Percentiles rank a stretch among this genome's conserved stretches.
phyloP scores from a whole-genome alignment of 2,329 filamentous ascomycete genomes.

The Scedosporium boydii region DNA sequence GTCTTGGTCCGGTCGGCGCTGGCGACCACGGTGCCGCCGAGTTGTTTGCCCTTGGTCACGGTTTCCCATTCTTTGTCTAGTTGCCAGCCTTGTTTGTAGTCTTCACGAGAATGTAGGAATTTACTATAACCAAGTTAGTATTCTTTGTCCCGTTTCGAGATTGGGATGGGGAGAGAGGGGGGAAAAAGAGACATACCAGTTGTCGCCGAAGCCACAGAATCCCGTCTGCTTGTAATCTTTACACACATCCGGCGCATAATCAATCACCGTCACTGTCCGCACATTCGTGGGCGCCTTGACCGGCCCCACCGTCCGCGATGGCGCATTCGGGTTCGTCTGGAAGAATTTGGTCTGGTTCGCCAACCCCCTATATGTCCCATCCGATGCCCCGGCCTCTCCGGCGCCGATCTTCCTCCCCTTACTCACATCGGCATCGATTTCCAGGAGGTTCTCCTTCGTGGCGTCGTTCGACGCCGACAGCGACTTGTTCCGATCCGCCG shows the following conservation, averaged over 20 bases:
- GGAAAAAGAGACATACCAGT: slow-evolving; percentile 33
- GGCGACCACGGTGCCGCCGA: slow-evolving; percentile 51
- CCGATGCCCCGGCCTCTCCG: background rate
- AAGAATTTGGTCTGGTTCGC: slow-evolving; percentile 68
- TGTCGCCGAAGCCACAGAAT: slow-evolving; percentile 55
- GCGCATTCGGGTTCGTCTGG: slow-evolving; percentile 67
- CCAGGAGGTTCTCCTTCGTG: slow-evolving; percentile 48
- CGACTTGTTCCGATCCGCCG: slow-evolving; percentile 50
- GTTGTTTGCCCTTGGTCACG: slow-evolving; percentile 58
- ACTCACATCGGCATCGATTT: slow-evolving; percentile 46
- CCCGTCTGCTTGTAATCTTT: slow-evolving; percentile 59
- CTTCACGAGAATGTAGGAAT: slow-evolving; percentile 65
- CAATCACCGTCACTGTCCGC: slow-evolving; percentile 78
- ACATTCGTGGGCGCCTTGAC: slow-evolving; percentile 85
- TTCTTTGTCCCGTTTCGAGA: background rate
- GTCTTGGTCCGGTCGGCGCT: slow-evolving; percentile 39
- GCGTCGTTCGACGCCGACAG: slow-evolving; percentile 71
- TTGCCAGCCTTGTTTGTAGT: slow-evolving; percentile 90
- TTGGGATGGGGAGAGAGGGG: too few relatives aligned
- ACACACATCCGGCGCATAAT: slow-evolving; percentile 88
- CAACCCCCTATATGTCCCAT: slow-evolving; percentile 66
- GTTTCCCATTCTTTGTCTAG: slow-evolving; percentile 91
- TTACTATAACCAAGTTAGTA: slow-evolving; percentile 32
- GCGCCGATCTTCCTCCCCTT: background rate
- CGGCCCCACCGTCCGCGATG: slow-evolving; percentile 50